Base-by-base conservation (phyloP, 2,329 filamentous ascomycete species). In the Sporothrix sp. region DNA sequence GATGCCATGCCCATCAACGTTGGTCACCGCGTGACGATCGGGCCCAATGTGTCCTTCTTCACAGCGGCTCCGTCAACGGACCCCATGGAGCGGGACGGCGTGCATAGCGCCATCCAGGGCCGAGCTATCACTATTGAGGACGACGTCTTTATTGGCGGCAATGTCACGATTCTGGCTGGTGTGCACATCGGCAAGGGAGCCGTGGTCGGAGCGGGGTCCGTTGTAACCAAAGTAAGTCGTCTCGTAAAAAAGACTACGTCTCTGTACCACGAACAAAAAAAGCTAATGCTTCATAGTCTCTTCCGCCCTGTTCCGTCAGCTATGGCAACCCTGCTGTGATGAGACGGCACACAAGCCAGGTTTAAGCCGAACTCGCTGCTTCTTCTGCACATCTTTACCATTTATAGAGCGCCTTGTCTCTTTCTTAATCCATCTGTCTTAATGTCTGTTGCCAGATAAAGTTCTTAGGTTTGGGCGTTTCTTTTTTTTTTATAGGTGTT, bases 1-100 rank as follows among this genome's bases (percentile, higher is more conserved):
- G 93, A 98, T 63, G 83, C 89, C n/a, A 85, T 83, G 63, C 76
- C 82, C 56, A 85, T 97, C 54, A 81, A 73, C 42, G 89, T 97
- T 60, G 90, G 90, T 3, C 79, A 87, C 54, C 80, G 86, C 52
- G 81, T 79, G 47, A 77, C 84, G 62, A 83, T 90, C 57, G 88
- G 88, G 2, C 85, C 87, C 1, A 87, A 90, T 58, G 91, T 96
- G 52, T 91, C 81, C 56, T 85, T 97, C 58, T 86, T 88, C 62
- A 89, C 85, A 14, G 80, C 83, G 30, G 84, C 81, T 37, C 74
- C 85, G 44, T 81, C 82, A 37, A 81, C 82, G 13, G 87, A 94
- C 62, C 80, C 84, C 25, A 81, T 84, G 63, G 75, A 78, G 56
- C 76, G 87, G 20, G 80, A 85, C 59, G 90, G 88, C 7, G 84